These are phyloP conservation scores for Phytopythium helicoides DNA, from an alignment of 352 stramenopile species.

Conservation along the genomic window DNA sequence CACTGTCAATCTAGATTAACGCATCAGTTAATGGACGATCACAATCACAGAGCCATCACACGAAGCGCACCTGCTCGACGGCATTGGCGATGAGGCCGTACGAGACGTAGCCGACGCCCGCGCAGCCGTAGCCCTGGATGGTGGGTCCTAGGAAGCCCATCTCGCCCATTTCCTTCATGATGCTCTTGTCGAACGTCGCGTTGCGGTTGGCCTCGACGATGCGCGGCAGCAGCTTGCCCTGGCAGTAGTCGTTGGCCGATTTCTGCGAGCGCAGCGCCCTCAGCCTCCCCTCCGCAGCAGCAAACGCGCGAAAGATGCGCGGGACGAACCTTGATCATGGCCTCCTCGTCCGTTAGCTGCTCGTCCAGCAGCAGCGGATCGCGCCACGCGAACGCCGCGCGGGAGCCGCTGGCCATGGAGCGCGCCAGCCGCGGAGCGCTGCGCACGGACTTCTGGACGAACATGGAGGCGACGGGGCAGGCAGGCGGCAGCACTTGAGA, in stretches of 20 bases:
- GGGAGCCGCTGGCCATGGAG: constrained; percentile 44
- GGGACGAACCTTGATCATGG: constrained; percentile 80
- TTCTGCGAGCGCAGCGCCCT: constrained; percentile 43
- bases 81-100: constrained; percentile 97
- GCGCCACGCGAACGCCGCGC: constrained; percentile 71
- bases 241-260: constrained; percentile 92
- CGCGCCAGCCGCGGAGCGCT: constrained; percentile 17
- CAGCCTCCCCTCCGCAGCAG: no score
- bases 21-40: background rate
- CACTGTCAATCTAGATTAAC: constrained; percentile 87
- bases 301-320: background rate
- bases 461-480: constrained; percentile 11
- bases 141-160: constrained; percentile 95
- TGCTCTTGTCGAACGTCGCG: constrained; percentile 91
- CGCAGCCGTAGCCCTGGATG: constrained; percentile 94
- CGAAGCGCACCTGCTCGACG: constrained; percentile 79
- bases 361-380: constrained; percentile 73
- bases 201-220: constrained; percentile 95
- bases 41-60: background rate
- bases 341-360: constrained; percentile 90
- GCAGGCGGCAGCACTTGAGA: constrained; percentile 10
- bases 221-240: constrained; percentile 91
- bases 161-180: constrained; percentile 94
- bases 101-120: constrained; percentile 93
- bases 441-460: constrained; percentile 22